These are phyloP conservation scores for Picochlorum sp. DNA, from an alignment of 139 green algal genomes.

Conservation along the genomic window DNA sequence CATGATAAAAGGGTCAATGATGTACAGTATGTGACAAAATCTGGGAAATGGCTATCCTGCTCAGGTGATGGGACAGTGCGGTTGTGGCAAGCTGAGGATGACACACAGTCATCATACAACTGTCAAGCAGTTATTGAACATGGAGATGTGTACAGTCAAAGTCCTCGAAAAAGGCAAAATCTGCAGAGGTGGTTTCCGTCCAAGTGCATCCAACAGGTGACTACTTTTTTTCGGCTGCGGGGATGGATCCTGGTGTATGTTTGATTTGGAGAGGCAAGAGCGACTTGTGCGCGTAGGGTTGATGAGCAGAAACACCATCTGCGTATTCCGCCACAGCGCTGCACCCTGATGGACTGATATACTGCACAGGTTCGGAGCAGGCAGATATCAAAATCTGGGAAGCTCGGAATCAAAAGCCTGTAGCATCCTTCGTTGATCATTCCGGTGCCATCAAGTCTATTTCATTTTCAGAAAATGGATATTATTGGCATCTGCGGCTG, in stretches of 20 bases:
- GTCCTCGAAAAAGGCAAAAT: background rate
- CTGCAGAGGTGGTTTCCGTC: slow-evolving; percentile 41
- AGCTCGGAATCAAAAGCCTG: slow-evolving; percentile 65
- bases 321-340: slow-evolving; percentile 46
- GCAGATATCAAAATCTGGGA: slow-evolving; percentile 79
- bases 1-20: slow-evolving; percentile 67
- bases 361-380: slow-evolving; percentile 62
- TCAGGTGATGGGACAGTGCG: slow-evolving; percentile 73
- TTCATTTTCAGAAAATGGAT: slow-evolving; percentile 90
- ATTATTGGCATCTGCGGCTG: slow-evolving; percentile 73
- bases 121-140: background rate
- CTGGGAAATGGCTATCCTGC: slow-evolving; percentile 51
- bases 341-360: slow-evolving; percentile 84
- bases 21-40: slow-evolving; percentile 28
- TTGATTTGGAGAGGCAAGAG: slow-evolving; percentile 4
- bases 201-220: slow-evolving; percentile 64
- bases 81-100: slow-evolving; percentile 52
- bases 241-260: slow-evolving; percentile 65
- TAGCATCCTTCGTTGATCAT: slow-evolving; percentile 75
- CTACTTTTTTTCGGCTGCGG: slow-evolving; percentile 73
- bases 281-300: slow-evolving; percentile 3
- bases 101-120: slow-evolving; percentile 2
- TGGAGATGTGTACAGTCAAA: background rate
- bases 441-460: slow-evolving; percentile 49
- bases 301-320: slow-evolving; percentile 18